A percentile compares a stretch with the other conserved stretches of the same genome.
These are phyloP conservation scores for Adiantum capillusveneris DNA, from an alignment of 75 land plant genomes.

Conservation along the genomic window DNA sequence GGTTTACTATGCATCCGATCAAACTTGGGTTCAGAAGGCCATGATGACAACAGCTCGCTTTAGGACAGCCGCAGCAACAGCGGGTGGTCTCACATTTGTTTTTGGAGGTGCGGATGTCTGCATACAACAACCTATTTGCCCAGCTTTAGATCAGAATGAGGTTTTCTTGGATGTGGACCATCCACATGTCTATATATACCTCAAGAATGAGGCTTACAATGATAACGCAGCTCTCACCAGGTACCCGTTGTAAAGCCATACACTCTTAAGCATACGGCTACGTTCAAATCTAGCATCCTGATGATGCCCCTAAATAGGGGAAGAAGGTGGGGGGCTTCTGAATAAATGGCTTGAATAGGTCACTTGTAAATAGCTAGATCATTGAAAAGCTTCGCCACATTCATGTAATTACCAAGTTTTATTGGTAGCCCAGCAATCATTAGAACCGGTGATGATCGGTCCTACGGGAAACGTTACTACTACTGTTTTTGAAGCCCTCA, in stretches of 20 bases:
- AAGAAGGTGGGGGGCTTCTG: no score
- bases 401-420: no score
- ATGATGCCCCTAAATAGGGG: no score
- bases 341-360: no score
- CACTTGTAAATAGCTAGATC: no score
- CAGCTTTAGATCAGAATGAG: conserved; percentile 17
- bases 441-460: no score
- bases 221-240: conserved; percentile 19
- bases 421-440: no score
- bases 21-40: conserved; percentile 42
- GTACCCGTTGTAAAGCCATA: conserved; percentile 22
- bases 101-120: conserved; percentile 42
- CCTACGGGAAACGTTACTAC: no score
- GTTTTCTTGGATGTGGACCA: conserved; percentile 39
- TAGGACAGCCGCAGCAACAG: conserved; percentile 33
- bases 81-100: conserved; percentile 34
- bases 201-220: conserved; percentile 32
- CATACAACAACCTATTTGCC: conserved; percentile 12
- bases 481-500: no score
- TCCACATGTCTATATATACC: conserved; percentile 36
- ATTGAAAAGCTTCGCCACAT: no score
- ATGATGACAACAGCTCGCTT: conserved; percentile 44
- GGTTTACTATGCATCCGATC: conserved; percentile 31
- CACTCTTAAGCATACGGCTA: no score
- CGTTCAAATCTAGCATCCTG: no score